A percentile compares a stretch with the other conserved stretches of the same genome.
phyloP scores from a whole-genome alignment of 768 basidiomycete genomes.

The Xerocomus spinulosus region DNA sequence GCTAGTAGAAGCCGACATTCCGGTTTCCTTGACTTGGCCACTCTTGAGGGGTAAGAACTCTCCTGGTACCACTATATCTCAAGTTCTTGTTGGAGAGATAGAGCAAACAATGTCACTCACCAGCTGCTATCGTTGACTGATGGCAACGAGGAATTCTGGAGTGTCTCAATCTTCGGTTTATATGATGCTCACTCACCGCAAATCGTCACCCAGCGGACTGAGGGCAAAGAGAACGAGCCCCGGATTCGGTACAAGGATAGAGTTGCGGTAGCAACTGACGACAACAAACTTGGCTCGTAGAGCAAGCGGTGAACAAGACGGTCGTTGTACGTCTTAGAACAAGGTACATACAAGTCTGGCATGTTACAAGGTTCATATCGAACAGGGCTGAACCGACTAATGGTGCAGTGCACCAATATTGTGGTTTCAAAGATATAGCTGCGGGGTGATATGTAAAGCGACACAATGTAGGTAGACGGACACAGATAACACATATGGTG shows the following conservation, averaged over 20 bases:
- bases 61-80: slow-evolving; percentile 2
- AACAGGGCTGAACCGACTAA: too few relatives aligned
- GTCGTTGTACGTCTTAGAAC: slow-evolving; percentile 27
- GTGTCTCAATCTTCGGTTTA: slow-evolving; percentile 16
- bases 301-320: slow-evolving; percentile 17
- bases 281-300: background rate
- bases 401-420: too few relatives aligned
- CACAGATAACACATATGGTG: too few relatives aligned
- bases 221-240: slow-evolving; percentile 13
- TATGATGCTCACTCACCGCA: slow-evolving; percentile 15
- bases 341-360: too few relatives aligned
- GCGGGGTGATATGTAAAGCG: too few relatives aligned
- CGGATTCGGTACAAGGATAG: slow-evolving; percentile 22
- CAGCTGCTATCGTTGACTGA: slow-evolving; percentile 21
- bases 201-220: too few relatives aligned
- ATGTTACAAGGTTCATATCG: too few relatives aligned
- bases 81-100: slow-evolving; percentile 1
- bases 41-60: background rate
- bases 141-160: slow-evolving; percentile 18
- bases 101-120: slow-evolving; percentile 16
- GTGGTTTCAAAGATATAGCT: too few relatives aligned
- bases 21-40: slow-evolving; percentile 1
- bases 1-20: slow-evolving; percentile 28
- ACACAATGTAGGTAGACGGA: too few relatives aligned
- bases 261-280: slow-evolving; percentile 23